These are phyloP conservation scores for Effrenium voratum DNA, from an alignment of 73 alveolate genomes.

Conservation along the genomic window DNA sequence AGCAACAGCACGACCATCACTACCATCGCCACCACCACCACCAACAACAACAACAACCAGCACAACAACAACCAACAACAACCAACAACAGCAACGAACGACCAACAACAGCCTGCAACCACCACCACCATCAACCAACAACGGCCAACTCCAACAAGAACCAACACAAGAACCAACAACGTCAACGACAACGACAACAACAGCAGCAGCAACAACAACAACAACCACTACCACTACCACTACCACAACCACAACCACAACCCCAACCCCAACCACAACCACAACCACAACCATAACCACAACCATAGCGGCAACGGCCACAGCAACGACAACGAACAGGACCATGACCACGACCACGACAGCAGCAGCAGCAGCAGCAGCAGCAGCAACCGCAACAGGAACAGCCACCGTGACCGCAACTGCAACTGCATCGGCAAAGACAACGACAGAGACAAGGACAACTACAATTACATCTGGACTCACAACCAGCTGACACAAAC, in stretches of 20 bases:
- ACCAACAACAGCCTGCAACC: too few species aligned
- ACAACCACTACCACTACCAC: not conserved
- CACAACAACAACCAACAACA: too few species aligned
- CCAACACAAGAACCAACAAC: too few species aligned
- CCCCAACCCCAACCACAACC: not conserved
- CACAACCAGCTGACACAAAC: too few species aligned
- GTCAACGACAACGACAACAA: too few species aligned
- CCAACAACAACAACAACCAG: too few species aligned
- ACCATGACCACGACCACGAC: not conserved
- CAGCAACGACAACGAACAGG: not conserved
- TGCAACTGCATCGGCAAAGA: not conserved
- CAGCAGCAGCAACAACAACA: too few species aligned
- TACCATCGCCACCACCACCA: too few species aligned
- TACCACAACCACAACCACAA: not conserved
- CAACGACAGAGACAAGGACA: not conserved
- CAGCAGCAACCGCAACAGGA: not conserved
- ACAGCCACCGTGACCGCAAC: not conserved
- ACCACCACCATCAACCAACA: too few species aligned
- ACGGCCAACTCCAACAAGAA: too few species aligned
- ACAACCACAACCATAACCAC: not conserved
- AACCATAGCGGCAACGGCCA: not conserved
- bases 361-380: not conserved
- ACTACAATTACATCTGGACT: not conserved
- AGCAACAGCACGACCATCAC: too few species aligned
- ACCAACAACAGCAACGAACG: too few species aligned